Conservation (phyloP, 2,329 filamentous ascomycete species). For the Venturia aucupariae region DNA sequence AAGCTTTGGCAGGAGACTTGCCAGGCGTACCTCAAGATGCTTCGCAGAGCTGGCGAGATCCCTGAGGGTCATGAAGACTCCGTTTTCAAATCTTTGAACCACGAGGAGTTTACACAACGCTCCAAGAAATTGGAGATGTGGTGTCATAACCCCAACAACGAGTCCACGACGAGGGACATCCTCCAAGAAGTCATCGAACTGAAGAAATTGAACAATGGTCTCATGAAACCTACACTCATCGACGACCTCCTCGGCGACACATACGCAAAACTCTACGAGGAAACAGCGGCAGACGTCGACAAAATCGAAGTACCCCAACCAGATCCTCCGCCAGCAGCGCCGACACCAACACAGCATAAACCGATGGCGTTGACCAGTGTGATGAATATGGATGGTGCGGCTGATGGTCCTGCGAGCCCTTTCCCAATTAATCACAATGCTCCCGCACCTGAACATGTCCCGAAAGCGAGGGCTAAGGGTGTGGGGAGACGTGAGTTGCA, state of each 20-base stretch:
- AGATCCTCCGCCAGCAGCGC: conserved; percentile 24
- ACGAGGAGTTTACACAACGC: conserved; percentile 55
- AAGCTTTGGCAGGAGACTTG: conserved; percentile 56
- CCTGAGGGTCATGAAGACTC: conserved; percentile 54
- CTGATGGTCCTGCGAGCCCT: conserved; percentile 17
- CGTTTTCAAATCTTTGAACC: conserved; percentile 53
- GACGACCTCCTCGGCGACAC: conserved; percentile 92
- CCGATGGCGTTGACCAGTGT: conserved; percentile 23
- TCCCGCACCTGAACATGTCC: conserved; percentile 16
- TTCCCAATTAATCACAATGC: conserved; percentile 17
- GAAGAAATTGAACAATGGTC: conserved; percentile 71
- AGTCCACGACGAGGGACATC: conserved; percentile 46
- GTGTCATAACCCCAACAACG: conserved; percentile 42
- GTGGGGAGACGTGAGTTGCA: conserved; percentile 52
- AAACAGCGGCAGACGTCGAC: conserved; percentile 53
- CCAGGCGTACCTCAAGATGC: conserved; percentile 47
- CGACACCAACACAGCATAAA: conserved; percentile 13
- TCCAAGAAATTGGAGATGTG: conserved; percentile 52
- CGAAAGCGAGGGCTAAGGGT: conserved; percentile 41
- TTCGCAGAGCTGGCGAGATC: conserved; percentile 49
- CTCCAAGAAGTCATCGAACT: conserved; percentile 59
- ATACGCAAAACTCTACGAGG: conserved; percentile 67
- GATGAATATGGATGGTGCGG: conserved; percentile 25
- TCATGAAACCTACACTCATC: conserved; percentile 77
- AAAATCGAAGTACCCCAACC: conserved; percentile 38